Percentiles rank a stretch among this genome's conserved stretches.
These are phyloP conservation scores for Verruconis gallopava DNA, from an alignment of 2,329 filamentous ascomycete species.

Conservation along the genomic window DNA sequence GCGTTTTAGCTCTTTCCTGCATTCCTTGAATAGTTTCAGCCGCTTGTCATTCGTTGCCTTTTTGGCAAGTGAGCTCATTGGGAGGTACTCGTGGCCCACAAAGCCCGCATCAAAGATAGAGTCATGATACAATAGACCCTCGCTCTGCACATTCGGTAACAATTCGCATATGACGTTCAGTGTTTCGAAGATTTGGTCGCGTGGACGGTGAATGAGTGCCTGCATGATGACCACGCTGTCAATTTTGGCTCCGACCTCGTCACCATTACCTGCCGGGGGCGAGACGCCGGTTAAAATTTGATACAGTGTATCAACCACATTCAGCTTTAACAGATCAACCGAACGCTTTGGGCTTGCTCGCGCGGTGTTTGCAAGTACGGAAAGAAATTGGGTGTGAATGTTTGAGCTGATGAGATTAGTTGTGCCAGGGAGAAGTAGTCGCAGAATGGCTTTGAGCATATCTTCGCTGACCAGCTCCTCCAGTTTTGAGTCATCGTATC, in stretches of 20 bases:
- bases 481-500: slow-evolving; percentile 70
- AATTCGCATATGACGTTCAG: slow-evolving; percentile 95
- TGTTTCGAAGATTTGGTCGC: slow-evolving; percentile 93
- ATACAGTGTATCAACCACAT: slow-evolving; percentile 93
- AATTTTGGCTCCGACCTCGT: slow-evolving; percentile 64
- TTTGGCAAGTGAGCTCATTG: slow-evolving; percentile 31
- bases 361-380: slow-evolving; percentile 80
- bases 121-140: slow-evolving; percentile 39
- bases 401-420: slow-evolving; percentile 89
- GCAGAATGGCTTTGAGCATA: slow-evolving; percentile 69
- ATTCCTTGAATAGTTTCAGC: slow-evolving; percentile 67
- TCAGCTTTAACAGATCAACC: slow-evolving; percentile 85
- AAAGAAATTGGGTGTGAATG: slow-evolving; percentile 92
- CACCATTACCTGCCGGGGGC: slow-evolving; percentile 64
- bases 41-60: slow-evolving; percentile 65
- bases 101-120: slow-evolving; percentile 37
- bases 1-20: slow-evolving; percentile 73
- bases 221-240: slow-evolving; percentile 99
- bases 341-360: slow-evolving; percentile 79
- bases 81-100: slow-evolving; percentile 31
- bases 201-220: slow-evolving; percentile 84
- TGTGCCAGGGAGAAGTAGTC: slow-evolving; percentile 80
- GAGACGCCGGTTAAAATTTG: slow-evolving; percentile 95
- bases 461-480: slow-evolving; percentile 87
- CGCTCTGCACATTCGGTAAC: slow-evolving; percentile 58